Evolutionary conservation across 768 basidiomycete genomes (phyloP), one percentile per base, ranked within the genome.

Genomic region (Leccinum broughii): DNA sequence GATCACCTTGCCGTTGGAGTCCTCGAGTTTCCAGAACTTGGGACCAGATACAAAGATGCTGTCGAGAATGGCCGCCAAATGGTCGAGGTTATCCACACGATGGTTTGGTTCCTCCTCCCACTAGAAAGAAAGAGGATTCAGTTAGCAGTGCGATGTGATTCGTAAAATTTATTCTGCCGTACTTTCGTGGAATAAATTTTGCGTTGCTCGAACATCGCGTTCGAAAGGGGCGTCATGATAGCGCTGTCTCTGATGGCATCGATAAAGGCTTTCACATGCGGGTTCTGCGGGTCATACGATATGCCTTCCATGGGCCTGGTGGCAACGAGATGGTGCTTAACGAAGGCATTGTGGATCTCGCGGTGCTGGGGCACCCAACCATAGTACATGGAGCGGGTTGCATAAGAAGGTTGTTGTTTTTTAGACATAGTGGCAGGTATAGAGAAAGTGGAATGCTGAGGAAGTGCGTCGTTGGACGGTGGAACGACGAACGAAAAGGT

Each of bases 361-460:
- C 20, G 20, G 26, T 52, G 13, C 4, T 14, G 1, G 8, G 60
- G 60, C 9, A 53, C n/a, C 57, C 59, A 58, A 6, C 60, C 57
- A 17, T 52, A 11, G 34, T 59, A 51, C 15, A 26, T 13, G 52
- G 57, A 28, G 7, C 15, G 50, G 6, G 22, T 4, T 6, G 13
- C 0, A 17, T 39, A 14, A 11, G 30, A 30, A 26, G 55, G 49
- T 14, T 50, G 32, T 32, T 32, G 48, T 13, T 14, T 8, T n/a
- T 41, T 8, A 9, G 39, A 3, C 60, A 60, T 53, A 6, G 26
- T 52, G 24, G 17, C 7, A n/a, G 39, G 39, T 8, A 41, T 41
- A 41, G 26, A 15, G 49, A 22, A 48, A 22, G 20, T 6, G 22
- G 46, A 22, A 22, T 13, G 5, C n/a, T 20, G 46, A 48, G 46